These are phyloP conservation scores for Capronia epimyces DNA, from an alignment of 2,329 filamentous ascomycete genomes.

Conservation along the genomic window DNA sequence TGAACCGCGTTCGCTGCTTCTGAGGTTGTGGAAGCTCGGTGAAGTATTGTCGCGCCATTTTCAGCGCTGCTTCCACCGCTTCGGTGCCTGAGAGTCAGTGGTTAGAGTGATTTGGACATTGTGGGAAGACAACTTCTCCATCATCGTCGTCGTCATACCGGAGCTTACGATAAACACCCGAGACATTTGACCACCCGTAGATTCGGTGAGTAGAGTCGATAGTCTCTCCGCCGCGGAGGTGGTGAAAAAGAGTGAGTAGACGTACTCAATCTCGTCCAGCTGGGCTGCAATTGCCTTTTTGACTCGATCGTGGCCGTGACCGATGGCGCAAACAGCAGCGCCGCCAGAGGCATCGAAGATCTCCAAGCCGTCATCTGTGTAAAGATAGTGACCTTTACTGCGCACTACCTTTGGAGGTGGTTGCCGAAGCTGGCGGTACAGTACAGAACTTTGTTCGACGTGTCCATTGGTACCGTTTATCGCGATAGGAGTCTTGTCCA, in stretches of 20 bases:
- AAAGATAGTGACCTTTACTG: constrained; percentile 48
- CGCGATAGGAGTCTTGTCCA: too few relatives aligned
- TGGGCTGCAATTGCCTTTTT: constrained; percentile 56
- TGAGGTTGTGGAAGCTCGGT: constrained; percentile 46
- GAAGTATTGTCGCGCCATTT: constrained; percentile 64
- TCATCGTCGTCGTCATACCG: constrained; percentile 7
- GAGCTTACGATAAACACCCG: constrained; percentile 55
- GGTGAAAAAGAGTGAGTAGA: constrained; percentile 54
- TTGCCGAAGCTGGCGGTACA: neutral
- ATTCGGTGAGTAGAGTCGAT: constrained; percentile 46
- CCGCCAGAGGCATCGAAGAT: constrained; percentile 72
- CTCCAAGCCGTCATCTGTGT: constrained; percentile 49
- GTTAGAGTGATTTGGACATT: neutral
- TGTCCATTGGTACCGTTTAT: too few relatives aligned
- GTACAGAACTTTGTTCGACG: too few relatives aligned
- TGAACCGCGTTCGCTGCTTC: constrained; percentile 51
- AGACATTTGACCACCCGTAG: constrained; percentile 50
- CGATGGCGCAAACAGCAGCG: constrained; percentile 64
- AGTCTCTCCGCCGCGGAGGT: constrained; percentile 51
- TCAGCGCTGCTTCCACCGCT: constrained; percentile 63
- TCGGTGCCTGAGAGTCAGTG: constrained; percentile 39
- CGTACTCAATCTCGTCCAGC: constrained; percentile 55
- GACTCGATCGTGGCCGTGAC: constrained; percentile 60
- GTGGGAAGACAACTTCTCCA: neutral
- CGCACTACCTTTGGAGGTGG: constrained; percentile 37